These are phyloP conservation scores for Fonsecaea pugnacius DNA, from an alignment of 2,329 filamentous ascomycete species.

Conservation along the genomic window DNA sequence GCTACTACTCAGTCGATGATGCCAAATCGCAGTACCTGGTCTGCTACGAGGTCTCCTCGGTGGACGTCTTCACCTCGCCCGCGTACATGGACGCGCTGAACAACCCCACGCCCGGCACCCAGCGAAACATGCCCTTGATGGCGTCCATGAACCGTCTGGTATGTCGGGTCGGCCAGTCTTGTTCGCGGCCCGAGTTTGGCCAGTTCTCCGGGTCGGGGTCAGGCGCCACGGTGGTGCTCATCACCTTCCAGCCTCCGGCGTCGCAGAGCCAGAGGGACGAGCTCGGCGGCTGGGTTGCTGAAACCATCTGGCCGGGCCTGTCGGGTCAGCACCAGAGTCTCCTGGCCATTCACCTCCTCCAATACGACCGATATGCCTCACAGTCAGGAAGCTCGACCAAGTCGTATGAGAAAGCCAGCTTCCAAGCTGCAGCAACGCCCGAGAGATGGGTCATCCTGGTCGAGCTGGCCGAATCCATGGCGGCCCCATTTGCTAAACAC, in stretches of 20 bases:
- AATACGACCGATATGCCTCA: slow-evolving; percentile 15
- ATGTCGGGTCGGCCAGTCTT: slow-evolving; percentile 17
- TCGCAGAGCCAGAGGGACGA: slow-evolving; percentile 11
- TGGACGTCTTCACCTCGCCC: slow-evolving; percentile 20
- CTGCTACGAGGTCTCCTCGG: slow-evolving; percentile 23
- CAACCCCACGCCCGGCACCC: slow-evolving; percentile 18
- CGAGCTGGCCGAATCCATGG: slow-evolving; percentile 23
- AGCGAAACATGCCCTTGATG: slow-evolving; percentile 21
- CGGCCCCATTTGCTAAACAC: slow-evolving; percentile 23
- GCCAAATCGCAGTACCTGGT: slow-evolving; percentile 23
- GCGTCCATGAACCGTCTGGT: slow-evolving; percentile 21
- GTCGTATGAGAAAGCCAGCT: slow-evolving; percentile 21
- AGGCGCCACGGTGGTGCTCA: slow-evolving; percentile 12
- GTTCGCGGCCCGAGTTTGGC: slow-evolving; percentile 18
- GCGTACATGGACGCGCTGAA: slow-evolving; percentile 22
- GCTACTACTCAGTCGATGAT: slow-evolving; percentile 16
- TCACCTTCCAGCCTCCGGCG: slow-evolving; percentile 12
- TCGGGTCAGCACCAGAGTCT: slow-evolving; percentile 8
- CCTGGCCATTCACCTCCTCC: slow-evolving; percentile 16
- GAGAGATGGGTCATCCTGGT: slow-evolving; percentile 24
- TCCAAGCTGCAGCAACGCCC: slow-evolving; percentile 14
- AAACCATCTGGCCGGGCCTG: slow-evolving; percentile 14
- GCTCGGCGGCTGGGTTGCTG: slow-evolving; percentile 12
- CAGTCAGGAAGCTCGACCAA: slow-evolving; percentile 23
- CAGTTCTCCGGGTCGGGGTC: slow-evolving; percentile 6